These are phyloP conservation scores for Candida glucosophila DNA, from an alignment of 1,139 yeast species.

Conservation along the genomic window DNA sequence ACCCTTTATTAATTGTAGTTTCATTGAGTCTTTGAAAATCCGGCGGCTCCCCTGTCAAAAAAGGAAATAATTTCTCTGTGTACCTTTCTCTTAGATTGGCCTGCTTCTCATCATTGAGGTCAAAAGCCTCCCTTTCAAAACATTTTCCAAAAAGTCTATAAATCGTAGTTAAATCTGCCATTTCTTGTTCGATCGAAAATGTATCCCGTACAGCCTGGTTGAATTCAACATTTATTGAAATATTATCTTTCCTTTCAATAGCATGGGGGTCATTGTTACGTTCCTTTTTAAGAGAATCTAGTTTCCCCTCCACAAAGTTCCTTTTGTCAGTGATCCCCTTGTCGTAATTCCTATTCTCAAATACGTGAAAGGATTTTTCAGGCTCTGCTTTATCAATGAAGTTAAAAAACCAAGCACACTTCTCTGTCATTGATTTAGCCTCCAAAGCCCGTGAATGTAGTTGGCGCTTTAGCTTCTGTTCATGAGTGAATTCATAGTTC, in stretches of 20 bases:
- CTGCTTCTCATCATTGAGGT: conserved; percentile 7
- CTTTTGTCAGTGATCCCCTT: conserved; percentile 20
- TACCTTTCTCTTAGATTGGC: conserved; percentile 8
- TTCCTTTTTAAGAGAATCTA: conserved; percentile 5
- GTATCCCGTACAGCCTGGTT: conserved; percentile 10
- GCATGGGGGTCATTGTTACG: conserved; percentile 5
- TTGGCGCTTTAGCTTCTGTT: not conserved
- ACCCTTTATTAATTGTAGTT: conserved; percentile 4
- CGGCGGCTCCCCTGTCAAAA: conserved; percentile 17
- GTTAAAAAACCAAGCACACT: conserved; percentile 21
- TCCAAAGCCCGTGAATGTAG: conserved; percentile 8
- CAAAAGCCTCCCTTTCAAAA: too few species aligned
- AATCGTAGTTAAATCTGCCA: conserved; percentile 30
- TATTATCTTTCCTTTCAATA: conserved; percentile 12
- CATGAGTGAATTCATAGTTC: conserved; percentile 16
- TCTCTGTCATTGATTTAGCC: conserved; percentile 5
- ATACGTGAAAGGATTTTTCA: conserved; percentile 16
- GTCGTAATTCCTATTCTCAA: conserved; percentile 14
- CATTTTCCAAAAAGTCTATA: conserved; percentile 30
- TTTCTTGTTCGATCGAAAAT: conserved; percentile 14
- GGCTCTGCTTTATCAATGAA: conserved; percentile 14
- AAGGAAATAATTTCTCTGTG: conserved; percentile 23
- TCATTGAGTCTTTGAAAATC: conserved; percentile 10
- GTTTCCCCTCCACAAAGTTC: conserved; percentile 5
- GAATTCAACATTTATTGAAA: conserved; percentile 12